Base-by-base conservation (phyloP, 2,329 filamentous ascomycete species). In the Botrytis sinoallii region DNA sequence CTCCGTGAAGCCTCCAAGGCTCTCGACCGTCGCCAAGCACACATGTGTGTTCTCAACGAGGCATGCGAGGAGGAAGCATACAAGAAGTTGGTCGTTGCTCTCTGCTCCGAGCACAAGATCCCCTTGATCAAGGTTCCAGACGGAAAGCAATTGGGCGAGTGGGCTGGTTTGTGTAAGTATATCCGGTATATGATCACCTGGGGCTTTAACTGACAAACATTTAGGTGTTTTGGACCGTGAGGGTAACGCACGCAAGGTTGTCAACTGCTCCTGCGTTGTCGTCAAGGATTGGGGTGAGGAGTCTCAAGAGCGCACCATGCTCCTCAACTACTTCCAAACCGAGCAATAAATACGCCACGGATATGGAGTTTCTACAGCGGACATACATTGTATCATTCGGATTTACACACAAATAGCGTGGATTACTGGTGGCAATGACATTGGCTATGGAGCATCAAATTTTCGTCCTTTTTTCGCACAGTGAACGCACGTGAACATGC, bases 261-360 rank as follows among this genome's bases (percentile, higher is more conserved):
- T 99, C 89, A 99, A 99, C 93, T 99, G 96, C 94, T 98, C 95
- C 84, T 98, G 96, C 90, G 96, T 99, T 83, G 96, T 99, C 77
- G 96, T 99, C 83, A 95, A 96, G 89, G 95, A 99, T 87, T 99
- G 96, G 96, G 96, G 96, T 90, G 96, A 98, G 91, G 96, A 99
- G 90, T 97, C 93, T 80, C 95, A 97, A 89, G 96, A 99, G 91
- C 95, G 96, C 84, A 94, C 92, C 83, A 94, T 98, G 87, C 93
- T 99, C 85, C 94, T 99, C 86, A 97, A 99, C 92, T 99, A 99
- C 93, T 98, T 99, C 95, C 93, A 97, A 89, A 97, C 94, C 85
- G 89, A 91, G 85, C 89, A 91, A 85, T 91, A 91, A 87, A 76
- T 76, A 76, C 70, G 69, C 72, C 68, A 74, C 70, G 68, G 74